Percentiles rank a stretch among this genome's conserved stretches.
These are phyloP conservation scores for Linanthus parryae DNA, from an alignment of 148 eudicot species.

Conservation along the genomic window DNA sequence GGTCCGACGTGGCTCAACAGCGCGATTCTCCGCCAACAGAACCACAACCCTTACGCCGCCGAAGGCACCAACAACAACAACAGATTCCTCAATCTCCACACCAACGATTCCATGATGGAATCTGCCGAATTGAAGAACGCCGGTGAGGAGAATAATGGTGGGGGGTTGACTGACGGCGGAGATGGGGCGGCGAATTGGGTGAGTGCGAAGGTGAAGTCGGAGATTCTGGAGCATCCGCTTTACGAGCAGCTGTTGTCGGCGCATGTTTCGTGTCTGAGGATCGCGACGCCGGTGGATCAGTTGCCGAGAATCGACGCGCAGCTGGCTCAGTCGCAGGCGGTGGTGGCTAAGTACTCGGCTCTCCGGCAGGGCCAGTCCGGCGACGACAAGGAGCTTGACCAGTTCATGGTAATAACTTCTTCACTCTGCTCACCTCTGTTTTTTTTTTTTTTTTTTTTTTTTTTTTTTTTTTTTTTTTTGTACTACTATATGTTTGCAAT, in stretches of 20 bases:
- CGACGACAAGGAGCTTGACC: slow-evolving; percentile 84
- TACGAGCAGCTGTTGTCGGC: slow-evolving; percentile 83
- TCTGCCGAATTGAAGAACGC: too few relatives aligned
- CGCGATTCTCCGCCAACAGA: slow-evolving; percentile 29
- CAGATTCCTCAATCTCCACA: too few relatives aligned
- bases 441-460: neutral
- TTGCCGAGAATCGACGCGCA: slow-evolving; percentile 87
- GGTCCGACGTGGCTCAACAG: slow-evolving; percentile 51
- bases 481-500: neutral
- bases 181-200: slow-evolving; percentile 32
- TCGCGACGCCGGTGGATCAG: slow-evolving; percentile 93
- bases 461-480: neutral
- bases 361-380: slow-evolving; percentile 34
- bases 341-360: slow-evolving; percentile 65
- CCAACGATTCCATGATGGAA: too few relatives aligned
- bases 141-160: slow-evolving; percentile 10
- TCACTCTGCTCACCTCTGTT: too few relatives aligned
- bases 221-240: slow-evolving; percentile 60
- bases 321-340: slow-evolving; percentile 66
- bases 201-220: slow-evolving; percentile 54
- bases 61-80: slow-evolving; percentile 23
- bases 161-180: slow-evolving; percentile 9
- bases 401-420: slow-evolving; percentile 58
- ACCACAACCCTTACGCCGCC: slow-evolving; percentile 3
- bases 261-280: slow-evolving; percentile 70